These are phyloP conservation scores for Pistacia integerrima DNA, from an alignment of 345 rosid genomes.

Conservation along the genomic window DNA sequence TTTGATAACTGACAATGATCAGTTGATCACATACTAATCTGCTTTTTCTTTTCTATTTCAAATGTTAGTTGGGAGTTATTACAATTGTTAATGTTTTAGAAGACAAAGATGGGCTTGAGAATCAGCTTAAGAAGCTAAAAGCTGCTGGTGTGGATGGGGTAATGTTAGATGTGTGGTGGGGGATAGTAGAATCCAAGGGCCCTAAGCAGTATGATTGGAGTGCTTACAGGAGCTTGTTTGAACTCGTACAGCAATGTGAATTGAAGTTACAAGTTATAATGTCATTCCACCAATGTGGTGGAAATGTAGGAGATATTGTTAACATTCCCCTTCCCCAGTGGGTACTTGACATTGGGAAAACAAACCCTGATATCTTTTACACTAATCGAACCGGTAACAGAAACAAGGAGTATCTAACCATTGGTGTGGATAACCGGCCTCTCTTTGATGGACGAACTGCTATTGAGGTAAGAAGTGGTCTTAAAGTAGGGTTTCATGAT, in stretches of 20 bases:
- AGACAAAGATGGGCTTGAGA: conserved; percentile 38
- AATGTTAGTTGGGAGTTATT: conserved; percentile 61
- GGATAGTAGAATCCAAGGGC: conserved; percentile 65
- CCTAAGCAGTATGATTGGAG: conserved; percentile 70
- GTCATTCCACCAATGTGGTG: conserved; percentile 93
- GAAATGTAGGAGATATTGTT: conserved; percentile 78
- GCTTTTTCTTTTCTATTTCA: neutral
- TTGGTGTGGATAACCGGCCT: conserved; percentile 68
- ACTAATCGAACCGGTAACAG: conserved; percentile 59
- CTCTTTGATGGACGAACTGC: conserved; percentile 68
- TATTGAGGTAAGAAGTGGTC: conserved; percentile 43
- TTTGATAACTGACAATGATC: neutral
- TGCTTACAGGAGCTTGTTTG: conserved; percentile 70
- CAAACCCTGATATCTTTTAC: conserved; percentile 67
- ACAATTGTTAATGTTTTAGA: conserved; percentile 54
- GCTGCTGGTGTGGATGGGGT: conserved; percentile 74
- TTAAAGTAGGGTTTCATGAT: neutral
- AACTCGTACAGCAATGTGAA: conserved; percentile 44
- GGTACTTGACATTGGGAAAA: conserved; percentile 59
- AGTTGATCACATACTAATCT: neutral
- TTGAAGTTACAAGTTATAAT: conserved; percentile 76
- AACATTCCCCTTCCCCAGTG: conserved; percentile 75
- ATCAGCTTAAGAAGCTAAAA: conserved; percentile 64
- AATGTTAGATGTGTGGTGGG: conserved; percentile 93
- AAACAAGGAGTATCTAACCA: conserved; percentile 64